Base-by-base conservation (phyloP, 2,329 filamentous ascomycete genomes). In the Penicillium expansum region DNA sequence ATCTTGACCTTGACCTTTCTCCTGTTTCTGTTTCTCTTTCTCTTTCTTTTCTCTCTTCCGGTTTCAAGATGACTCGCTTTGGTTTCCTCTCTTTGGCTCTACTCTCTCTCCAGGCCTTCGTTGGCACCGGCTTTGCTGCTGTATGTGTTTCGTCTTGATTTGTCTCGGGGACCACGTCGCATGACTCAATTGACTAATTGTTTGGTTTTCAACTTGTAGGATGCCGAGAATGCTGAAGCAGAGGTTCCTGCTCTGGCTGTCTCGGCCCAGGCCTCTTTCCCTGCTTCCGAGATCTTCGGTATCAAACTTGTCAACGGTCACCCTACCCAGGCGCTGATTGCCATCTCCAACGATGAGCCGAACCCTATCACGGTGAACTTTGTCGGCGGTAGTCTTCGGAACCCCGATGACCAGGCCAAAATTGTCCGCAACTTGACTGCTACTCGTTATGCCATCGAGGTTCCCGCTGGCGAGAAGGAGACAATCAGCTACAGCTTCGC, bases 251-350 rank as follows among this genome's bases (percentile, higher is more conserved):
- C 77, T 59, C 73, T 85, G 58, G 79, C 79, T 56, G 81, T 87
- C 63, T 76, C 77, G 52, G 79, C 85, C 61, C 77, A 80, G 50
- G 79, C 84, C 56, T 79, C 80, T 33, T 88, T 88, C 76, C 85
- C 85, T 30, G 76, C 84, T 62, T 80, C 83, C 57, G 91, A 95
- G 80, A 87, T 96, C 76, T 94, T 97, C 67, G 94, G 93, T 69
- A 86, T 97, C 67, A 96, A 96, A 84, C 86, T 97, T 66, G 85
- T 97, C 81, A 99, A 99, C 74, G 91, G 92, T 70, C 87, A 88
- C 64, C 86, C 91, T 41, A 96, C 92, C 62, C 86, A 90, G 75
- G 89, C 92, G 35, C 78, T 95, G 52, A 79, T 99, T 67, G 86
- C 91, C 69, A 82, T 99, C 73, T 84, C 82, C 74, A 99, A 99